Evolutionary conservation across 805 yeast genomes (phyloP).

Genomic region (Candida vaughaniae): DNA sequence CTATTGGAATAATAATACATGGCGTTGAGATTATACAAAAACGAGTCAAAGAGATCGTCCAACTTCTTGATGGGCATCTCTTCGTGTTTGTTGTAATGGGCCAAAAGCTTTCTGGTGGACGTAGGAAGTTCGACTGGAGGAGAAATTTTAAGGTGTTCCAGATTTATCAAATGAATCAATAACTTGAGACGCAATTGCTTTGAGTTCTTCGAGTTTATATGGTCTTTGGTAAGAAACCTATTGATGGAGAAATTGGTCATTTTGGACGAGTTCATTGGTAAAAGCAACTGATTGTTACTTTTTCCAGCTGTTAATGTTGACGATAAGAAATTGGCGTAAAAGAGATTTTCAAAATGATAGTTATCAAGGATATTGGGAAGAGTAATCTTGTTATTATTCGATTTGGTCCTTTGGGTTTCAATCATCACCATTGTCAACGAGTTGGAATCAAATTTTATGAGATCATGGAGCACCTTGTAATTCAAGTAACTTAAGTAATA

Average conservation of each 20-base stretch:
- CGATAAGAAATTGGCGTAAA: slow-evolving; percentile 30
- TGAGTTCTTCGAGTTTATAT: slow-evolving; percentile 11
- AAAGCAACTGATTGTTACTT: slow-evolving; percentile 17
- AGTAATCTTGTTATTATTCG: slow-evolving; percentile 31
- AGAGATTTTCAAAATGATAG: slow-evolving; percentile 36
- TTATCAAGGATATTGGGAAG: slow-evolving; percentile 40
- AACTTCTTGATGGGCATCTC: slow-evolving; percentile 20
- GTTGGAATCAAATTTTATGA: slow-evolving; percentile 15
- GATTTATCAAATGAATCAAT: slow-evolving; percentile 4
- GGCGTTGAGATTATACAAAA: slow-evolving; percentile 32
- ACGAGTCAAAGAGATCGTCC: slow-evolving; percentile 43
- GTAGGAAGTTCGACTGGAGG: slow-evolving; percentile 5
- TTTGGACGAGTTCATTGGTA: slow-evolving; percentile 34
- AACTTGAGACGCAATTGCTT: slow-evolving; percentile 8
- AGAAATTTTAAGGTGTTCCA: slow-evolving; percentile 2
- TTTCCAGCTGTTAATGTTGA: slow-evolving; percentile 1
- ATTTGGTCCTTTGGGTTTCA: slow-evolving; percentile 41
- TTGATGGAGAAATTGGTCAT: slow-evolving; percentile 42
- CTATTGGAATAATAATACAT: slow-evolving; percentile 22
- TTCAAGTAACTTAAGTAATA: slow-evolving; percentile 13
- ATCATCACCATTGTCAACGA: slow-evolving; percentile 25
- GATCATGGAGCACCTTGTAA: slow-evolving; percentile 19
- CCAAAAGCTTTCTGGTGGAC: slow-evolving; percentile 1
- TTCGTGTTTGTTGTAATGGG: slow-evolving; percentile 2
- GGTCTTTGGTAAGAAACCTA: slow-evolving; percentile 25